Evolutionary conservation across 2,329 filamentous ascomycete species (phyloP).

Genomic region (Aspergillus sp.): DNA sequence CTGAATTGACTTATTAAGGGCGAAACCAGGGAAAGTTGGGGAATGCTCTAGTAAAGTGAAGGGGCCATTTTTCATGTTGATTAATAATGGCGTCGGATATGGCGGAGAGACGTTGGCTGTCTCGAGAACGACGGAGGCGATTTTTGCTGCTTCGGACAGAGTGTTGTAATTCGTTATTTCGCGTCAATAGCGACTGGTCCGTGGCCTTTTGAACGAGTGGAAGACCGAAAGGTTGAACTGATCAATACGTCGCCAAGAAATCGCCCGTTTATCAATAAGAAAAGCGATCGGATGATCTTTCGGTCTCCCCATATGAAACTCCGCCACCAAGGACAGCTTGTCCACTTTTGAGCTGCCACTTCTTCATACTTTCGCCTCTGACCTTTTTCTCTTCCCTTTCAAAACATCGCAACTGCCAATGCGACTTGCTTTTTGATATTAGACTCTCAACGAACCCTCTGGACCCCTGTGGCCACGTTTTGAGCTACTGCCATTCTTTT

Average conservation of each 20-base stretch:
- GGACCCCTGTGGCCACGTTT: neutral
- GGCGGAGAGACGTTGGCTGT: neutral
- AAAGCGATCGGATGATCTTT: slow-evolving; percentile 10
- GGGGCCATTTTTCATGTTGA: neutral
- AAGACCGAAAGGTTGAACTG: neutral
- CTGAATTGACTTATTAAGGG: neutral
- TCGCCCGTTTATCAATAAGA: slow-evolving; percentile 5
- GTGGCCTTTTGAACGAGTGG: neutral
- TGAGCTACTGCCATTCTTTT: neutral
- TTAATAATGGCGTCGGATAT: slow-evolving; percentile 1
- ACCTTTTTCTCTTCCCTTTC: neutral
- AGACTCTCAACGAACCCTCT: neutral
- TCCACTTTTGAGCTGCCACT: slow-evolving; percentile 20
- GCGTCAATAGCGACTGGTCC: neutral
- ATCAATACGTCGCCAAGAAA: slow-evolving; percentile 4
- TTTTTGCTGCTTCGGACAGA: slow-evolving; percentile 1
- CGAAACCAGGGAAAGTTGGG: neutral
- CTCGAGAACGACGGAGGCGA: too few species aligned
- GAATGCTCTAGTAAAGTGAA: neutral
- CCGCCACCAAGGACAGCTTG: slow-evolving; percentile 27
- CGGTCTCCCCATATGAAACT: slow-evolving; percentile 11
- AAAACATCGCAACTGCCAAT: neutral
- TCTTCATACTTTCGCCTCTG: slow-evolving; percentile 11
- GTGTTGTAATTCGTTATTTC: neutral
- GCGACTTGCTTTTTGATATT: neutral